A percentile compares a stretch with the other conserved stretches of the same genome.
Evolutionary conservation across 2,329 filamentous ascomycete species (phyloP).

Genomic region (Arthrobotrys sinensis): DNA sequence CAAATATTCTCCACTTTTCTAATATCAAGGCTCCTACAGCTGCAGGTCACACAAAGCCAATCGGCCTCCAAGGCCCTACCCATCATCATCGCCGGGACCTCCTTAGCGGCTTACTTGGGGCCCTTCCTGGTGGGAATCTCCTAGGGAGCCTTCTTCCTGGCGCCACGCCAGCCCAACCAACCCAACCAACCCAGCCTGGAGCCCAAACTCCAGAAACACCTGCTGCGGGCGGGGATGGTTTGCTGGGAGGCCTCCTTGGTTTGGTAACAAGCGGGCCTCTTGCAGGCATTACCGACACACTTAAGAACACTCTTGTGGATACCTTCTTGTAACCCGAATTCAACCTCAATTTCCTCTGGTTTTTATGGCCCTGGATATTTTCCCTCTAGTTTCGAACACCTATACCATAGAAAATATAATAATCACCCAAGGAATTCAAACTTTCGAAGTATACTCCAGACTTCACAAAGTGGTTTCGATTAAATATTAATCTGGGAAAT

Average conservation of each 20-base stretch:
- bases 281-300: conserved; percentile 8
- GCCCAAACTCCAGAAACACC: background rate
- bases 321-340: conserved; percentile 3
- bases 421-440: too few relatives aligned
- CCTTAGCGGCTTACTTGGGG: conserved; percentile 9
- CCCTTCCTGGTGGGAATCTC: conserved; percentile 4
- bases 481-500: background rate
- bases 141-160: conserved; percentile 3
- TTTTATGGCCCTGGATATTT: background rate
- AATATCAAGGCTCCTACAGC: background rate
- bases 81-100: conserved; percentile 20
- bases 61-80: conserved; percentile 17
- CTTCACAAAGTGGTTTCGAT: too few relatives aligned
- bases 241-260: conserved; percentile 1
- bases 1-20: conserved; percentile 5
- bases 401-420: too few relatives aligned
- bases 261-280: background rate
- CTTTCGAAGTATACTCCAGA: too few relatives aligned
- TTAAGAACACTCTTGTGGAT: conserved; percentile 20
- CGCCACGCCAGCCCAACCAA: conserved; percentile 8
- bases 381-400: too few relatives aligned
- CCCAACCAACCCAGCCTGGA: background rate
- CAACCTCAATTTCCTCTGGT: background rate
- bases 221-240: background rate
- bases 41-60: conserved; percentile 5